Evolutionary conservation across 208 protist species (phyloP).

Genomic region (Angomonas deanei): DNA sequence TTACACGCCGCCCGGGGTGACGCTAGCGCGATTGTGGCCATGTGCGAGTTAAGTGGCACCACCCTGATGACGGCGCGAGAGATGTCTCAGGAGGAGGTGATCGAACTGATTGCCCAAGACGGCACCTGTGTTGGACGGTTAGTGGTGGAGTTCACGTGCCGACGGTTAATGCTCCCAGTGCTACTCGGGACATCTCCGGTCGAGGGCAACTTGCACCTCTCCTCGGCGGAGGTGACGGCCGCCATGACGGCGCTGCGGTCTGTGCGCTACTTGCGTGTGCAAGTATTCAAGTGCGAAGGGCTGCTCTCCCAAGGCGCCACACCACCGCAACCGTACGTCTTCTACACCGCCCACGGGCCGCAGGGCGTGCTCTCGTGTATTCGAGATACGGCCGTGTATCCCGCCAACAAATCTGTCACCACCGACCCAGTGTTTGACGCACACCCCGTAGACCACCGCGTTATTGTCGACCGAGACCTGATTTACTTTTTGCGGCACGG

Average conservation of each 20-base stretch:
- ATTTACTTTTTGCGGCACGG: slow-evolving; percentile 58
- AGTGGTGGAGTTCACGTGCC: slow-evolving; percentile 46
- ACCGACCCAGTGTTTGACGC: slow-evolving; percentile 58
- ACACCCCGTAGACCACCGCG: slow-evolving; percentile 66
- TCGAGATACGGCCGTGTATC: slow-evolving; percentile 68
- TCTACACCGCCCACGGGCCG: slow-evolving; percentile 64
- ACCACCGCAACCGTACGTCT: slow-evolving; percentile 72
- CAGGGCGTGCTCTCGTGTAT: slow-evolving; percentile 34
- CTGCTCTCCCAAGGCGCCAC: slow-evolving; percentile 11
- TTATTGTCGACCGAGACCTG: slow-evolving; percentile 59
- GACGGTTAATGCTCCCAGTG: slow-evolving; percentile 63
- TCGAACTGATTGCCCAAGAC: slow-evolving; percentile 40
- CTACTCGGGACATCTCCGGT: slow-evolving; percentile 28
- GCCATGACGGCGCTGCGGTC: slow-evolving; percentile 64
- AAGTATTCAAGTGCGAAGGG: slow-evolving; percentile 56
- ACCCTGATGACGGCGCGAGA: slow-evolving; percentile 52
- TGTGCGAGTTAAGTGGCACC: slow-evolving; percentile 63
- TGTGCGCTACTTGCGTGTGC: slow-evolving; percentile 58
- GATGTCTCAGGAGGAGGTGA: slow-evolving; percentile 27
- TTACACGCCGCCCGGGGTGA: slow-evolving; percentile 38
- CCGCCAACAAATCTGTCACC: slow-evolving; percentile 31
- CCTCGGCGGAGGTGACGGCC: slow-evolving; percentile 28
- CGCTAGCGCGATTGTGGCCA: slow-evolving; percentile 49
- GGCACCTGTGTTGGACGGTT: slow-evolving; percentile 38
- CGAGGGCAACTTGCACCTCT: slow-evolving; percentile 13